Evolutionary conservation across 371 early-diverging fungal genomes (phyloP), one percentile per base, ranked within the genome.

Genomic region (Blakeslea trispora): DNA sequence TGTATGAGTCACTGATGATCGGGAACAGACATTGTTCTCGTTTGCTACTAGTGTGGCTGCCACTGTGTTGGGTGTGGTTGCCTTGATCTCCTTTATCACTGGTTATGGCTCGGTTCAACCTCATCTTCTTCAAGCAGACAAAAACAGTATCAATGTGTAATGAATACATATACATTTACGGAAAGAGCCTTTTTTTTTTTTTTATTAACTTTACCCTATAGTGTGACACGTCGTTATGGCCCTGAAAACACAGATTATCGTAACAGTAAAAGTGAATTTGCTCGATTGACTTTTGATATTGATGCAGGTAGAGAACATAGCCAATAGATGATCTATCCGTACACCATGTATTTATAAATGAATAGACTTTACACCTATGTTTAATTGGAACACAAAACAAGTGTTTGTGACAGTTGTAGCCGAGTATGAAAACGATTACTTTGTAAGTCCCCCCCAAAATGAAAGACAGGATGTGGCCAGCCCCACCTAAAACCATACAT

Each of bases 361-460:
- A 22, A 53, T 46, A 92, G 92, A 98, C 77, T 84, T 96, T 17
- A 77, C 88, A 11, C 81, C 87, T 7, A 66, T 94, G 46, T 96
- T 96, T 67, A 86, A 94, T 67, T 98, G 97, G 97, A 96, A 98
- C 70, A 95, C 96, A 24, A 98, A 98, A 77, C 94, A 95, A 64
- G 71, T 98, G 44, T 96, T 95, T 70, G 88, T 93, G 17, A 90
- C 87, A 48, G 82, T 91, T 7, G 88, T 95, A 2, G 93, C 87
- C 14, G 95, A 96, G 60, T 98, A 91, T 63, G 72, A 77, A 53
- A 87, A 91, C 5, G 69, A 74, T 17, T 73, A 81, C 31, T 82
- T 83, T 71, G 84, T 73, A 81, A 72, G 63, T 57, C 52, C 34
- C 21, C 41, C 40, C 2, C 23, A 45, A 37, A 35, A 51, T 28